phyloP scores from a whole-genome alignment of 2,329 filamentous ascomycete genomes.

The Pseudogymnoascus sp. region DNA sequence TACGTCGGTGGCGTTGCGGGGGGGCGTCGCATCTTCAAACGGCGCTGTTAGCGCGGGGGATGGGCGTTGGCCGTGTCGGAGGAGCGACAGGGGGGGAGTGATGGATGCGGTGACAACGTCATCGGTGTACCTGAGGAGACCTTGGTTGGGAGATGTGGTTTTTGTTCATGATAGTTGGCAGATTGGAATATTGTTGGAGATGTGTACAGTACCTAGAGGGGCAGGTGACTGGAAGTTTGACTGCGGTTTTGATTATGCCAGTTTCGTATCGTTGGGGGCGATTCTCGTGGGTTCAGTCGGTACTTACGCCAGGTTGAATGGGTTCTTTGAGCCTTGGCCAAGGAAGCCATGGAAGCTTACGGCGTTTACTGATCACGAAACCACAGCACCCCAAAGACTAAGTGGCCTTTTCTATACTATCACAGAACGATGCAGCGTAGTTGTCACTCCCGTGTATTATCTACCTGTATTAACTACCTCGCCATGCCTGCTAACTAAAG shows the following conservation, averaged over 20 bases:
- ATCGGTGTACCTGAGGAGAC: not conserved
- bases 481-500: constrained; percentile 6
- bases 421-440: not conserved
- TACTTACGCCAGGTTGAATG: not conserved
- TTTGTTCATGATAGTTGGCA: constrained; percentile 3
- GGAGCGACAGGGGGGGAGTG: not conserved
- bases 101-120: not conserved
- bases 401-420: not conserved
- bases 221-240: not conserved
- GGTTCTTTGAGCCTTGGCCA: not conserved
- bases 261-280: not conserved
- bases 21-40: constrained; percentile 4
- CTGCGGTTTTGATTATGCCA: not conserved
- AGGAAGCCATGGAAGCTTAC: not conserved
- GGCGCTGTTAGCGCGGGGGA: not conserved
- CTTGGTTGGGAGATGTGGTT: not conserved
- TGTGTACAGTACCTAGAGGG: not conserved
- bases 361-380: not conserved
- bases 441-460: constrained; percentile 5
- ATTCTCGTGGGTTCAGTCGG: not conserved
- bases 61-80: not conserved
- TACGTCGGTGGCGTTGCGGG: constrained; percentile 4
- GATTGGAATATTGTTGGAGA: not conserved
- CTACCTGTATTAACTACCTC: constrained; percentile 7
- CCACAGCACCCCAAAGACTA: not conserved